A percentile compares a stretch with the other conserved stretches of the same genome.
Conservation (phyloP, 768 basidiomycete species). For the Porphyrellus cyaneotinctus region DNA sequence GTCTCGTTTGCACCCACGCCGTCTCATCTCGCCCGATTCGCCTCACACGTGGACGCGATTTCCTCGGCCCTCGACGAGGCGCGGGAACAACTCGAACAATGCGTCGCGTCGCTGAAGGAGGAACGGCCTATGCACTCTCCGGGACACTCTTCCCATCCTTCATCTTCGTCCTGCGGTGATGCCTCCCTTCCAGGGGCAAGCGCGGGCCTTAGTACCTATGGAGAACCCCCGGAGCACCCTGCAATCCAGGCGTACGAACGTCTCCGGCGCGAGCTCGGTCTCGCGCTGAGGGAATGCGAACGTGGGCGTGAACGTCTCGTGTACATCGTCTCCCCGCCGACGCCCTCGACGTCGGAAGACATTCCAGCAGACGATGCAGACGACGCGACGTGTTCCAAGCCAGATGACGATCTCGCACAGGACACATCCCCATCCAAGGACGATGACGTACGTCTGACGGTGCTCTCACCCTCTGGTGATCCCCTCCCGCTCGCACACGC, state of each 20-base stretch:
- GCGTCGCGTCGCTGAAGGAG: conserved; percentile 54
- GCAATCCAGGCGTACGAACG: conserved; percentile 72
- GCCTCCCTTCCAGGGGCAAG: neutral
- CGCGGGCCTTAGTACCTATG: neutral
- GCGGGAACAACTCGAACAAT: conserved; percentile 58
- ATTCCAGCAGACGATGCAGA: neutral
- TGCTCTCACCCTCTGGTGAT: conserved; percentile 23
- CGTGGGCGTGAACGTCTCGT: conserved; percentile 65
- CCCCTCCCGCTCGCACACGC: conserved; percentile 12
- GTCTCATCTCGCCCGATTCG: conserved; percentile 63
- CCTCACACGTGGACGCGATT: conserved; percentile 68
- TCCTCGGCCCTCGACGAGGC: conserved; percentile 68
- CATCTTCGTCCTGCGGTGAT: conserved; percentile 16
- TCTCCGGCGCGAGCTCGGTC: conserved; percentile 69
- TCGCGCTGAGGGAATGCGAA: conserved; percentile 79
- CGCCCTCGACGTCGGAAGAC: conserved; percentile 38
- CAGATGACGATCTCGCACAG: neutral
- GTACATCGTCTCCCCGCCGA: conserved; percentile 49
- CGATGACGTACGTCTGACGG: conserved; percentile 6
- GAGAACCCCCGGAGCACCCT: conserved; percentile 35
- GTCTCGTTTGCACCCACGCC: conserved; percentile 73
- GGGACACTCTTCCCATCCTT: conserved; percentile 20
- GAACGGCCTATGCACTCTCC: conserved; percentile 20
- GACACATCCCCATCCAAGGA: neutral
- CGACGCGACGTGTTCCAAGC: too few relatives aligned